A percentile compares a stretch with the other conserved stretches of the same genome.
phyloP scores from a whole-genome alignment of 352 stramenopile species.

The Globisporangium mamillatum region DNA sequence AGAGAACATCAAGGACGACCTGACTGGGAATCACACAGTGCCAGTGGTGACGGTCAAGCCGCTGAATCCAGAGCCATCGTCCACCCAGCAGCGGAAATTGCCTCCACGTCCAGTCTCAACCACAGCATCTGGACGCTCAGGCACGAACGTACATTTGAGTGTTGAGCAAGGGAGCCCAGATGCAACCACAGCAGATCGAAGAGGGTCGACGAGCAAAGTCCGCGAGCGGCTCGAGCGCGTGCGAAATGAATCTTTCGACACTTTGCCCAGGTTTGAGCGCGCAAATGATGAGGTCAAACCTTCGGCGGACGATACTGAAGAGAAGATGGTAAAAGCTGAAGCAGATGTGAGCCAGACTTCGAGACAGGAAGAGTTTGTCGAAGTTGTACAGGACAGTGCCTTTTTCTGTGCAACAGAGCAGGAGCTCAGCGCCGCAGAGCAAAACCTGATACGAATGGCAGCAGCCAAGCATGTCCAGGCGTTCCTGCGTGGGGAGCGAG shows the following conservation, averaged over 20 bases:
- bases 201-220: slow-evolving; percentile 27
- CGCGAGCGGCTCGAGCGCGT: slow-evolving; percentile 32
- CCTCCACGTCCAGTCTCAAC: background rate
- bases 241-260: slow-evolving; percentile 17
- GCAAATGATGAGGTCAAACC: background rate
- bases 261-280: slow-evolving; percentile 1
- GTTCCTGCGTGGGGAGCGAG: slow-evolving; percentile 27
- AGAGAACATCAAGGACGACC: slow-evolving; percentile 62
- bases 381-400: slow-evolving; percentile 19
- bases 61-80: background rate
- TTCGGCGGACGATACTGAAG: background rate
- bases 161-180: background rate
- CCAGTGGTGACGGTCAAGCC: background rate
- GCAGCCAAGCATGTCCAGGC: slow-evolving; percentile 32
- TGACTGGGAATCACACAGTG: slow-evolving; percentile 18
- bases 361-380: slow-evolving; percentile 11
- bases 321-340: background rate
- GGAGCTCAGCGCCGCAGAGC: slow-evolving; percentile 20
- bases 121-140: background rate
- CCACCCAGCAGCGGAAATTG: background rate
- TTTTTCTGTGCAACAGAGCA: slow-evolving; percentile 23
- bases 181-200: background rate
- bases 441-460: slow-evolving; percentile 20
- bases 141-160: background rate
- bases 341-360: background rate